Evolutionary conservation across 148 eudicot genomes (phyloP).

Genomic region (Amaranthus hypochondriacus): DNA sequence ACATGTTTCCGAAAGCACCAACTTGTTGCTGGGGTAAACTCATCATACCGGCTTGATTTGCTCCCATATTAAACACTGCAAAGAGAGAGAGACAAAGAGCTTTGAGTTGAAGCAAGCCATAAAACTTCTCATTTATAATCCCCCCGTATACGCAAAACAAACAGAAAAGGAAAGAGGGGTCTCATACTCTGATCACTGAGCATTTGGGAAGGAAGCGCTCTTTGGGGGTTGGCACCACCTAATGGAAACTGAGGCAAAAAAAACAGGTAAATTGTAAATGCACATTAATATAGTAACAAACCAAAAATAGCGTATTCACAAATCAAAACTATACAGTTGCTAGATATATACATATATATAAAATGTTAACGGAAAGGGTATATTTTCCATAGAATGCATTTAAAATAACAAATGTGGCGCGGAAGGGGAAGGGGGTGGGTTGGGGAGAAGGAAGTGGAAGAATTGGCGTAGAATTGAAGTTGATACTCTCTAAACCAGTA

Average conservation of each 20-base stretch:
- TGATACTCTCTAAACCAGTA: too few species aligned
- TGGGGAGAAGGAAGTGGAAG: too few species aligned
- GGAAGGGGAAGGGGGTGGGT: too few species aligned
- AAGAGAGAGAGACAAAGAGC: slow-evolving; percentile 5
- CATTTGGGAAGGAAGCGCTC: slow-evolving; percentile 69
- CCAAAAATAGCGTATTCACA: slow-evolving; percentile 1
- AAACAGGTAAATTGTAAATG: slow-evolving; percentile 9
- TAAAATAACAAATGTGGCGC: too few species aligned
- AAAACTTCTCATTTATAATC: neutral
- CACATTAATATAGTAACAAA: slow-evolving; percentile 3
- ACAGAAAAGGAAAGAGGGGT: slow-evolving; percentile 8
- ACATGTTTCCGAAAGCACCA: slow-evolving; percentile 73
- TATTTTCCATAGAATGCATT: too few species aligned
- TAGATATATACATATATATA: too few species aligned
- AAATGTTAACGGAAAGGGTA: too few species aligned
- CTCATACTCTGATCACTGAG: slow-evolving; percentile 81
- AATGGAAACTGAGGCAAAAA: slow-evolving; percentile 49
- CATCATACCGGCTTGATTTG: slow-evolving; percentile 73
- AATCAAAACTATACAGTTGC: neutral
- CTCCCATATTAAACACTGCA: slow-evolving; percentile 82
- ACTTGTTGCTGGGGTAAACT: slow-evolving; percentile 60
- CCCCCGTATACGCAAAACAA: neutral
- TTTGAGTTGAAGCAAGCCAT: neutral
- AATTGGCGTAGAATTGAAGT: too few species aligned
- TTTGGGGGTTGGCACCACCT: slow-evolving; percentile 56